phyloP scores from a whole-genome alignment of 805 yeast species.

The Yamadazyma scolyti region DNA sequence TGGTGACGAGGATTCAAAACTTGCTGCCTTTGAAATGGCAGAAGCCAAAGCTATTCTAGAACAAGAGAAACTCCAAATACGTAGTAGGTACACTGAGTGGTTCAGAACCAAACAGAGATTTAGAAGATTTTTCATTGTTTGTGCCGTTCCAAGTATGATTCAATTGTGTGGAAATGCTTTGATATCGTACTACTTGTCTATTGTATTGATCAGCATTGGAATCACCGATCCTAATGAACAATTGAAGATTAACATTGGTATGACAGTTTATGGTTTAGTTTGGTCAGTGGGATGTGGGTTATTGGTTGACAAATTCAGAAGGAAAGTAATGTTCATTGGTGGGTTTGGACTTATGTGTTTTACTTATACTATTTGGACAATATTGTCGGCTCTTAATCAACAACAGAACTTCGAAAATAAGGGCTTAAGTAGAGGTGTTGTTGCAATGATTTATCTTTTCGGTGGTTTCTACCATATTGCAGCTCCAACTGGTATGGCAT shows the following conservation, averaged over 20 bases:
- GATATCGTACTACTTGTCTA: conserved; percentile 45
- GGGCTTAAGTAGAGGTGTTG: conserved; percentile 41
- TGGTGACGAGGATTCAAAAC: conserved; percentile 20
- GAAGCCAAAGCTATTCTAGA: conserved; percentile 37
- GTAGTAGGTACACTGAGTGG: conserved; percentile 32
- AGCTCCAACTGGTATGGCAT: conserved; percentile 25
- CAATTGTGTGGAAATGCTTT: conserved; percentile 50
- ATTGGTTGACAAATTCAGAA: conserved; percentile 14
- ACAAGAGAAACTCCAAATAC: conserved; percentile 29
- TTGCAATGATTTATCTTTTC: conserved; percentile 38
- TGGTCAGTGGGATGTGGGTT: conserved; percentile 12
- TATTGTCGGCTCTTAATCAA: conserved; percentile 44
- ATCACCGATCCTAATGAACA: conserved; percentile 41
- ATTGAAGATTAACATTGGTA: conserved; percentile 46
- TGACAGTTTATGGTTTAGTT: conserved; percentile 42
- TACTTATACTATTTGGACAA: conserved; percentile 15
- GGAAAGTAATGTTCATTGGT: conserved; percentile 22
- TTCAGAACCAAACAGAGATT: conserved; percentile 31
- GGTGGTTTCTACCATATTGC: conserved; percentile 16
- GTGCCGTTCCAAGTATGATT: conserved; percentile 32
- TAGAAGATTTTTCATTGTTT: conserved; percentile 34
- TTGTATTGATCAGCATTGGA: conserved; percentile 50
- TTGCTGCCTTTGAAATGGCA: conserved; percentile 34
- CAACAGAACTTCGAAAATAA: conserved; percentile 38
- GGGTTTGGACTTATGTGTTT: conserved; percentile 19